Evolutionary conservation across 2,329 filamentous ascomycete genomes (phyloP).

Genomic region (Zopfia rhizophila): DNA sequence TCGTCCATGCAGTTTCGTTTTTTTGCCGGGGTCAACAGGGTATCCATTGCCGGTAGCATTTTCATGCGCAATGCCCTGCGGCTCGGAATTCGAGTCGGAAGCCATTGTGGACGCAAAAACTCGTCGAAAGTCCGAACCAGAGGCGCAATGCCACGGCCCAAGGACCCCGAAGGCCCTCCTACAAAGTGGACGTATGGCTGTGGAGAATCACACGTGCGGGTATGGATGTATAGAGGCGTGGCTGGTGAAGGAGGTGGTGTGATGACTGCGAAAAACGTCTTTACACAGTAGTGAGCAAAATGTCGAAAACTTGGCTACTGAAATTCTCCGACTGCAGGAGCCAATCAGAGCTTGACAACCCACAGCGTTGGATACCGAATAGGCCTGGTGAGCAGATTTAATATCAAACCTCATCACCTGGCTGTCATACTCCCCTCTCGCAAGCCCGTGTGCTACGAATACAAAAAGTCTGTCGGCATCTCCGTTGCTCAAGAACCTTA

Average conservation of each 20-base stretch:
- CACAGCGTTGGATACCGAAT: conserved; percentile 9
- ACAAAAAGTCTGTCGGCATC: no score
- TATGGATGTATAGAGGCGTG: not conserved
- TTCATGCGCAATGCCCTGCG: conserved; percentile 8
- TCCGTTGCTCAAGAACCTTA: no score
- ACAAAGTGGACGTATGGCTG: conserved; percentile 33
- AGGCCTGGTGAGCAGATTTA: conserved; percentile 8
- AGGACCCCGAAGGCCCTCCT: conserved; percentile 32
- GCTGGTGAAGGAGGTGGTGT: not conserved
- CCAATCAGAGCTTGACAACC: conserved; percentile 31
- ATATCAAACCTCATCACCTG: conserved; percentile 5
- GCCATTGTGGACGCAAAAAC: conserved; percentile 27
- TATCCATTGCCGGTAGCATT: not conserved
- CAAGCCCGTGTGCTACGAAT: no score
- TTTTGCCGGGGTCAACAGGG: conserved; percentile 13
- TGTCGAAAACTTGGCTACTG: conserved; percentile 3
- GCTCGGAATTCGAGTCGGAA: conserved; percentile 22
- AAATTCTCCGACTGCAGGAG: no score
- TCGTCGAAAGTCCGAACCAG: conserved; percentile 24
- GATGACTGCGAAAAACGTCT: no score
- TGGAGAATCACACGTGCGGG: not conserved
- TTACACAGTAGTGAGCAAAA: conserved; percentile 15
- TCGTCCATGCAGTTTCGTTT: conserved; percentile 77
- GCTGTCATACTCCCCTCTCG: no score
- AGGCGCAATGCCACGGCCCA: conserved; percentile 24